Evolutionary conservation across 2,329 filamentous ascomycete species (phyloP).

Genomic region (Penicillium carneum): DNA sequence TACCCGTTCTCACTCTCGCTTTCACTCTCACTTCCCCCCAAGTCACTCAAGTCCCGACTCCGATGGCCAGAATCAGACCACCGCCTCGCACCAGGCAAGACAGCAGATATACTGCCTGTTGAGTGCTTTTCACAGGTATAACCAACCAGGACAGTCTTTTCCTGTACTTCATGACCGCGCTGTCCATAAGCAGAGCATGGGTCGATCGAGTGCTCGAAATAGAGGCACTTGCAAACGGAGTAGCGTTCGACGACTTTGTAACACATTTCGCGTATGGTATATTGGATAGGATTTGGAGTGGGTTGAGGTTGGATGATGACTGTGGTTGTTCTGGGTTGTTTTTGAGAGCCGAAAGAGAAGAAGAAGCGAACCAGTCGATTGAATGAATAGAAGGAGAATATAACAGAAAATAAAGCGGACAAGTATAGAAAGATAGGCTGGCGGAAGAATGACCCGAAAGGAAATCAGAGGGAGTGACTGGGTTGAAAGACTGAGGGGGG

Average conservation of each 20-base stretch:
- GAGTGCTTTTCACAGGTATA: slow-evolving; percentile 73
- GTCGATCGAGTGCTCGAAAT: slow-evolving; percentile 86
- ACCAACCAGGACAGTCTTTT: slow-evolving; percentile 80
- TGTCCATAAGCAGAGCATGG: slow-evolving; percentile 78
- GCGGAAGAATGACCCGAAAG: slow-evolving; percentile 1
- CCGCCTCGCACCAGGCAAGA: slow-evolving; percentile 19
- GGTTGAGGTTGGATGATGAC: neutral
- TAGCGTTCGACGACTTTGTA: slow-evolving; percentile 86
- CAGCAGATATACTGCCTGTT: slow-evolving; percentile 15
- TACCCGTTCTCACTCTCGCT: neutral
- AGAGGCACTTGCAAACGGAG: slow-evolving; percentile 84
- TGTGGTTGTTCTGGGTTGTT: neutral
- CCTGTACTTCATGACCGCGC: slow-evolving; percentile 73
- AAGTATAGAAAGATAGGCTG: neutral
- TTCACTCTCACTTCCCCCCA: slow-evolving; percentile 30
- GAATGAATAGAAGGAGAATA: neutral
- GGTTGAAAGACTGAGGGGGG: neutral
- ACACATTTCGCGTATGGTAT: slow-evolving; percentile 67
- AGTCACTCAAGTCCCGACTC: slow-evolving; percentile 17
- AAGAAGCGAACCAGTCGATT: neutral
- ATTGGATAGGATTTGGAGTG: neutral
- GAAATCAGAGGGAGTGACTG: slow-evolving; percentile 6
- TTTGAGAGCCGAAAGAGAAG: neutral
- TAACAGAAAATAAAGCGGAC: neutral
- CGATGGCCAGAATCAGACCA: slow-evolving; percentile 39